Evolutionary conservation across 1,139 yeast genomes (phyloP).

Genomic region (Hansenula sp.): DNA sequence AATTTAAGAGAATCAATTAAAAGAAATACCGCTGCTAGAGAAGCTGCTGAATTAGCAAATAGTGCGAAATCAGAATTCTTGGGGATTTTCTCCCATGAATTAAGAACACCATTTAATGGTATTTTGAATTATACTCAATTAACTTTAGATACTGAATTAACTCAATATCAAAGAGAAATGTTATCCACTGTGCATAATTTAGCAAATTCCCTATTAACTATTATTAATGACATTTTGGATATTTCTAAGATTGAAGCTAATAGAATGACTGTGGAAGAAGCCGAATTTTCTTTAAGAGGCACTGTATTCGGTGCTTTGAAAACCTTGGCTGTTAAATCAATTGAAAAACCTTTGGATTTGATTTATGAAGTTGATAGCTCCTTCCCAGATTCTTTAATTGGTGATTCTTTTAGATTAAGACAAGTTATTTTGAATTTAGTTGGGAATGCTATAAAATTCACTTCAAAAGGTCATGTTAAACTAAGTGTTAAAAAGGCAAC

Average conservation of each 20-base stretch:
- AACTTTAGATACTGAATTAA: conserved; percentile 80
- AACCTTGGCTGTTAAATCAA: conserved; percentile 85
- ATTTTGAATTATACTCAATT: conserved; percentile 90
- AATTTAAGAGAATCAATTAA: conserved; percentile 85
- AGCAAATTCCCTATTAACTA: conserved; percentile 80
- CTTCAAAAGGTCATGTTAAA: conserved; percentile 75
- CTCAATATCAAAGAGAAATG: conserved; percentile 91
- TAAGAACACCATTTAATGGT: conserved; percentile 90
- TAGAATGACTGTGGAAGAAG: conserved; percentile 88
- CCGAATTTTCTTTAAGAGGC: conserved; percentile 80
- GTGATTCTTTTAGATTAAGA: conserved; percentile 83
- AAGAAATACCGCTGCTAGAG: conserved; percentile 89
- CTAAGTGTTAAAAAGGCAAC: conserved; percentile 55
- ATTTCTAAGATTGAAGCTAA: conserved; percentile 91
- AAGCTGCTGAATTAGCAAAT: conserved; percentile 88
- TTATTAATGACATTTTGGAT: conserved; percentile 86
- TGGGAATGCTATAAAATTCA: conserved; percentile 87
- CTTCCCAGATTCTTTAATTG: conserved; percentile 82
- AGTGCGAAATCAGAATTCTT: conserved; percentile 87
- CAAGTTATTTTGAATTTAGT: conserved; percentile 83
- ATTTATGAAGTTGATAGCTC: conserved; percentile 81
- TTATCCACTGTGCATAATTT: conserved; percentile 81
- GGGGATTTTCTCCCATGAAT: conserved; percentile 91
- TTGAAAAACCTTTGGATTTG: conserved; percentile 77
- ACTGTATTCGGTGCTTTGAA: conserved; percentile 88